phyloP scores from a whole-genome alignment of 257 asterid genomes.

The Solanum gracilifrons region DNA sequence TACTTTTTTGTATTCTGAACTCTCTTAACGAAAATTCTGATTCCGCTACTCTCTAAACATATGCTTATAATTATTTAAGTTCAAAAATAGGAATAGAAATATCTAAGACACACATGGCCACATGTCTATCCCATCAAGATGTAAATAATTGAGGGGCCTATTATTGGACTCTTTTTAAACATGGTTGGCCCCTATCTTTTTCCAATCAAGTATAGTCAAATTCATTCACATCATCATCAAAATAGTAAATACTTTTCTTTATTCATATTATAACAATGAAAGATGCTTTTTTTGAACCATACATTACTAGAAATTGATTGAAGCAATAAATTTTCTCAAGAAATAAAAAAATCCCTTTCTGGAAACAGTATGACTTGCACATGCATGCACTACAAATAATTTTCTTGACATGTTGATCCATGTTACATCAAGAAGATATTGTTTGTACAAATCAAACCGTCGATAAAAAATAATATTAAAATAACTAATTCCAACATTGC shows the following conservation, averaged over 20 bases:
- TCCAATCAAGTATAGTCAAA: neutral
- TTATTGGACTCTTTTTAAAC: neutral
- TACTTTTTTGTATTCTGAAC: neutral
- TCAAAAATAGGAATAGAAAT: neutral
- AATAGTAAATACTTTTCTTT: neutral
- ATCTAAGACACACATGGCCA: neutral
- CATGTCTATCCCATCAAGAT: neutral
- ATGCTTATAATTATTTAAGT: neutral
- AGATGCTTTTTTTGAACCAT: neutral
- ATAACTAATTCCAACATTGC: neutral
- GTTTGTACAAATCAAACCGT: neutral
- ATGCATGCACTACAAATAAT: neutral
- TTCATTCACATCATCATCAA: neutral
- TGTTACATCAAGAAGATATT: neutral
- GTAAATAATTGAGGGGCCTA: neutral
- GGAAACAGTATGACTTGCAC: neutral
- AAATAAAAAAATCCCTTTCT: no score
- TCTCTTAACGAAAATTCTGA: neutral
- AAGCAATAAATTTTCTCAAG: neutral
- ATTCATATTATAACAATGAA: neutral
- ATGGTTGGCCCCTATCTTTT: neutral
- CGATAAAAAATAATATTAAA: neutral
- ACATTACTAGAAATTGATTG: neutral
- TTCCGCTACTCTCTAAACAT: neutral
- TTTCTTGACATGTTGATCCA: neutral